A percentile compares a stretch with the other conserved stretches of the same genome.
Conservation (phyloP, 177 flowering plant genomes). For the Telopea speciosissima region DNA sequence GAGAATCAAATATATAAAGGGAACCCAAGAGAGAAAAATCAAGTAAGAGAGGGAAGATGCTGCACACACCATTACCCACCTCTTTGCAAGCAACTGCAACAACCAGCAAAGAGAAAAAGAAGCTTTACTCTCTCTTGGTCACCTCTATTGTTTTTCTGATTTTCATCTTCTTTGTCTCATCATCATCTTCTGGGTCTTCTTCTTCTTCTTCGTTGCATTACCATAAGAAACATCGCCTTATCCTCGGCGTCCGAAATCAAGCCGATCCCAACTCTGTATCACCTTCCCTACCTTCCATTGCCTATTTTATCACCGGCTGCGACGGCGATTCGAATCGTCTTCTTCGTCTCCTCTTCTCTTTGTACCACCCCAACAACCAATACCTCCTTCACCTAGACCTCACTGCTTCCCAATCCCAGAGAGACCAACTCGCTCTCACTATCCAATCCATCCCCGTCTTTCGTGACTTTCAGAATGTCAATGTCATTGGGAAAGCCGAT, state of each 20-base stretch:
- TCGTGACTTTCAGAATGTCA: slow-evolving; percentile 56
- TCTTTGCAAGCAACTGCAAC: not conserved
- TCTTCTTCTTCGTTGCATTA: slow-evolving; percentile 12
- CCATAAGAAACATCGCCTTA: slow-evolving; percentile 16
- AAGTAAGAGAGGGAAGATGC: not conserved
- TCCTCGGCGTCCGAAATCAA: slow-evolving; percentile 15
- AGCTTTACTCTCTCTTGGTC: slow-evolving; percentile 22
- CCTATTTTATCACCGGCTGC: slow-evolving; percentile 71
- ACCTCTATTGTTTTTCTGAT: slow-evolving; percentile 34
- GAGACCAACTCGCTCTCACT: slow-evolving; percentile 43
- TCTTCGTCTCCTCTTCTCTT: slow-evolving; percentile 57
- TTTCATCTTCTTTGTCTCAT: slow-evolving; percentile 29
- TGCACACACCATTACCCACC: not conserved
- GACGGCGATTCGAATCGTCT: slow-evolving; percentile 47
- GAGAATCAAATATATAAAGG: too few relatives aligned
- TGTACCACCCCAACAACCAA: slow-evolving; percentile 71
- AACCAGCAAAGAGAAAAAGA: slow-evolving; percentile 13
- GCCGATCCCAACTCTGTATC: slow-evolving; percentile 9
- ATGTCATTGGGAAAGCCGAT: slow-evolving; percentile 76
- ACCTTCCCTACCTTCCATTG: slow-evolving; percentile 58
- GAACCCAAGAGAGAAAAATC: too few relatives aligned
- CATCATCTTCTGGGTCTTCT: slow-evolving; percentile 12
- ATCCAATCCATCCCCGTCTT: slow-evolving; percentile 53
- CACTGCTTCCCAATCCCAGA: slow-evolving; percentile 44
- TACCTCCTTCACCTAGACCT: slow-evolving; percentile 83